Evolutionary conservation across 345 rosid genomes (phyloP).

Genomic region (Eucalyptus cloeziana): DNA sequence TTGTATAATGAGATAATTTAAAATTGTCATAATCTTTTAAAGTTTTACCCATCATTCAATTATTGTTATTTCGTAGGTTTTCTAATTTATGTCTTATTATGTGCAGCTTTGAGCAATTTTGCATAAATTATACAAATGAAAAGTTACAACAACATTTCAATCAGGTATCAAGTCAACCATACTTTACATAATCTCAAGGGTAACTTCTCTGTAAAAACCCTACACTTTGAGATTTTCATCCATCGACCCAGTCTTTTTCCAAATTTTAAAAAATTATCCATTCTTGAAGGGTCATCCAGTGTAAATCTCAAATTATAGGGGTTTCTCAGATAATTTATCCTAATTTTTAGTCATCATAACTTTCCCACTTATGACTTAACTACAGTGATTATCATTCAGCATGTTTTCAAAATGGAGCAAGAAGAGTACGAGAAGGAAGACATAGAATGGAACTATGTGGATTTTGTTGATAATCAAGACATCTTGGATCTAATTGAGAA

Average conservation of each 20-base stretch:
- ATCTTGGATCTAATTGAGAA: constrained; percentile 85
- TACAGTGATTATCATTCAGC: constrained; percentile 29
- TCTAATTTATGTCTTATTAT: neutral
- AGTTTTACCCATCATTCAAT: neutral
- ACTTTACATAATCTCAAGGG: neutral
- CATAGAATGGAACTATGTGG: constrained; percentile 81
- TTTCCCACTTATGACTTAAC: constrained; percentile 11
- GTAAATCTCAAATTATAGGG: neutral
- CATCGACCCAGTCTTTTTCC: neutral
- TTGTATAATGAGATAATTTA: neutral
- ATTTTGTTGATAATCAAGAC: constrained; percentile 86
- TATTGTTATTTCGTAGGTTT: neutral
- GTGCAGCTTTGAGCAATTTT: constrained; percentile 86
- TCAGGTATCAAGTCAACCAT: constrained; percentile 49
- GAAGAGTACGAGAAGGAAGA: constrained; percentile 58
- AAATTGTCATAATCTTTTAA: neutral
- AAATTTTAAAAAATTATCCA: constrained; percentile 4
- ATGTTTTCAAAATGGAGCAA: constrained; percentile 92
- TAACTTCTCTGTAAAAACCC: neutral
- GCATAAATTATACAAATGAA: constrained; percentile 88
- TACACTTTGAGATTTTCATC: neutral
- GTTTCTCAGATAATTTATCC: neutral
- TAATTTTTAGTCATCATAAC: neutral
- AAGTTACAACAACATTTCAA: constrained; percentile 98
- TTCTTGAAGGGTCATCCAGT: neutral